Base-by-base conservation (phyloP, 2,329 filamentous ascomycete species). In the Orbilia ellipsospora region DNA sequence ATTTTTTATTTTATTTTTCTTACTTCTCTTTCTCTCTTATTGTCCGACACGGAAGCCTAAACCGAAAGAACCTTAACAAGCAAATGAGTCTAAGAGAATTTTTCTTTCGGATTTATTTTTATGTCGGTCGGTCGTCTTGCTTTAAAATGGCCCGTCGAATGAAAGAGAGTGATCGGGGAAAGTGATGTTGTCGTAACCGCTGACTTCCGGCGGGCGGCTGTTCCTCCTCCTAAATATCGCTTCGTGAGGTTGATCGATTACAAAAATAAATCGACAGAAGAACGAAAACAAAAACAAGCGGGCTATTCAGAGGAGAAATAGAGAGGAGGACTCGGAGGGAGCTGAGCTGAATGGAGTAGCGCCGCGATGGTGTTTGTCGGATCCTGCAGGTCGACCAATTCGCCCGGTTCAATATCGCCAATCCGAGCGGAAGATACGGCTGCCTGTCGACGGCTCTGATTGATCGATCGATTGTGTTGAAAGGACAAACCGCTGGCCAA, bases 311-410 rank as follows among this genome's bases (percentile, higher is more conserved):
- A 10, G 31, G 31, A 10, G 31, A 36, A 10, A 36, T 7, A 36
- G 31, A 36, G 31, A 36, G 31, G 10, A 10, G 10, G 31, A 36
- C 5, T 7, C 6, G 10, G 31, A 36, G 61, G 26, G 31, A 62
- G 45, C 15, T 50, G 63, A 52, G 44, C 13, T 42, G 44, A 55
- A 15, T 48, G 13, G 36, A 54, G 56, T 69, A 69, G 67, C 67
- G 52, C 59, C 66, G 63, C 59, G 51, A 60, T 44, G 23, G 42
- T 66, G 69, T 44, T 50, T 51, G 16, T 67, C 51, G 57, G 51
- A 74, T 74, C 70, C 72, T 69, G 64, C 64, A 75, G 44, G 59
- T 60, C 52, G 64, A 64, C 52, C 59, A 61, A 64, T 56, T 16
- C 52, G 28, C 54, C 23, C 63, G 57, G 31, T 36, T 10, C 3